A percentile compares a stretch with the other conserved stretches of the same genome.
Conservation (phyloP, 2,329 filamentous ascomycete genomes). For the Domatiomyces globalis region DNA sequence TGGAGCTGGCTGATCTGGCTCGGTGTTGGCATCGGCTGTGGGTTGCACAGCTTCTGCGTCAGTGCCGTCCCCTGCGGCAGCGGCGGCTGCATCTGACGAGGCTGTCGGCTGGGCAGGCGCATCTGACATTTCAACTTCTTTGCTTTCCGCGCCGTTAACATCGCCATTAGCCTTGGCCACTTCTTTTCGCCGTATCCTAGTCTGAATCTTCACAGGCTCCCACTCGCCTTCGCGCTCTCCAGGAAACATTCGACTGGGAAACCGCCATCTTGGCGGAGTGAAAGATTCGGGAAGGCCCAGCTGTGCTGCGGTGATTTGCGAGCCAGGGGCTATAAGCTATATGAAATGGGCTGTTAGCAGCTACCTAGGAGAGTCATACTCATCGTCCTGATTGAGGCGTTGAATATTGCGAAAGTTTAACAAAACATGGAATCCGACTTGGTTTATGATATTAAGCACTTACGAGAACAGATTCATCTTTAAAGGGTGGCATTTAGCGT, state of each 20-base stretch:
- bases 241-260: conserved; percentile 87
- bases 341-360: conserved; percentile 29
- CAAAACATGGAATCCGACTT: background rate
- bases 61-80: conserved; percentile 2
- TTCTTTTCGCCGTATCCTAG: conserved; percentile 23
- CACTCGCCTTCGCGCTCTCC: conserved; percentile 62
- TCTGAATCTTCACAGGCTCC: conserved; percentile 66
- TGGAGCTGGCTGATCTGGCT: conserved; percentile 1
- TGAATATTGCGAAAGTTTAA: conserved; percentile 2
- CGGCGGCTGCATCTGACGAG: conserved; percentile 9
- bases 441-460: conserved; percentile 9
- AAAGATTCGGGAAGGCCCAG: conserved; percentile 80
- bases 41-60: conserved; percentile 7
- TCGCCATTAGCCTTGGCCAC: conserved; percentile 3
- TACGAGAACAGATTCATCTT: conserved; percentile 40
- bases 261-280: conserved; percentile 71
- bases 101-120: conserved; percentile 20
- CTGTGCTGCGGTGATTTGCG: conserved; percentile 79
- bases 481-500: conserved; percentile 34
- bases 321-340: conserved; percentile 42
- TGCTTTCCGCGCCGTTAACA: conserved; percentile 2
- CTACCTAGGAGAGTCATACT: conserved; percentile 1
- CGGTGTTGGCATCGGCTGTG: conserved; percentile 17
- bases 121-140: conserved; percentile 34
- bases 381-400: background rate